Conservation (phyloP, 2,329 filamentous ascomycete species). For the Anisogramma anomala region DNA sequence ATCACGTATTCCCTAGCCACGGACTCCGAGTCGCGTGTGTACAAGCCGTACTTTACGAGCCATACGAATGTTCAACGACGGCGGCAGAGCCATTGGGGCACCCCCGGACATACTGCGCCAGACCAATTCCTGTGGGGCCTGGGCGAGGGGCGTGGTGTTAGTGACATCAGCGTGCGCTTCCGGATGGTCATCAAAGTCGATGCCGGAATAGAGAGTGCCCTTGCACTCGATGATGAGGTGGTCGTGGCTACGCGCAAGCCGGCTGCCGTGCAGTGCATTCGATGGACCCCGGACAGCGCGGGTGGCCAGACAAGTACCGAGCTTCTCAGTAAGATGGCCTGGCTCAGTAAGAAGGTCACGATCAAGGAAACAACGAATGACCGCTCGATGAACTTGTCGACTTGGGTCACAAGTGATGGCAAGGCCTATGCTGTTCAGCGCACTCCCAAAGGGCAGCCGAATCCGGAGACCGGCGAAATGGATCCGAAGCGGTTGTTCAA, state of each 20-base stretch:
- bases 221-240: conserved; percentile 86
- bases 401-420: conserved; percentile 85
- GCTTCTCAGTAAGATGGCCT: conserved; percentile 74
- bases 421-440: conserved; percentile 85
- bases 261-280: conserved; percentile 90
- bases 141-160: conserved; percentile 71
- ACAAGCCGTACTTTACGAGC: conserved; percentile 68
- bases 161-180: conserved; percentile 83
- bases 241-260: conserved; percentile 86
- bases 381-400: conserved; percentile 87
- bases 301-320: conserved; percentile 85
- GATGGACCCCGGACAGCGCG: conserved; percentile 75
- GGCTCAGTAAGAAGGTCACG: conserved; percentile 65
- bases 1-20: conserved; percentile 90
- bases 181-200: conserved; percentile 98
- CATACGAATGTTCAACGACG: conserved; percentile 51
- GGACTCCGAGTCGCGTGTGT: conserved; percentile 71
- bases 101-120: conserved; percentile 41
- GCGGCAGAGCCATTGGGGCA: conserved; percentile 48
- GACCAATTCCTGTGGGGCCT: conserved; percentile 60
- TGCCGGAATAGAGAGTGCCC: conserved; percentile 76
- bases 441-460: conserved; percentile 30
- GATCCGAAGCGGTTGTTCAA: conserved; percentile 63
- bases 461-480: conserved; percentile 30
- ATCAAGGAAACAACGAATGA: conserved; percentile 85